Evolutionary conservation across 2,329 filamentous ascomycete genomes (phyloP), one percentile per base, ranked within the genome.

Genomic region (Bertia moriformis): DNA sequence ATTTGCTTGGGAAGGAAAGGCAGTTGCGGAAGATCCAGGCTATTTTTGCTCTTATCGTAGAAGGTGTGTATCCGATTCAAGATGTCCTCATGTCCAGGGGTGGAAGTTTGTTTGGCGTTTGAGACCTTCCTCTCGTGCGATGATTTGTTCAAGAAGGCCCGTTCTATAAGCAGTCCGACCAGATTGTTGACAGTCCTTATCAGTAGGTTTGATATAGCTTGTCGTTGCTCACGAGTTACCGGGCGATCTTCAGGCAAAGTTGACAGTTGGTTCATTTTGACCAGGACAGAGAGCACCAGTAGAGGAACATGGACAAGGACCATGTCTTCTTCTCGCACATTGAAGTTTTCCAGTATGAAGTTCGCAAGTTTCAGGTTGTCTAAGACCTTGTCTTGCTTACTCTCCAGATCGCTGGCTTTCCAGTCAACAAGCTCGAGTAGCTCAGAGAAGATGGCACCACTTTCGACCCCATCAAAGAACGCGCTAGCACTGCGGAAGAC

Each of bases 401-500:
- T 40, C 24, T 53, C 59, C 17, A 63, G 65, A 4, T 67, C 60
- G 2, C 65, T 63, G 39, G 78, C 61, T n/a, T 72, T 65, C 48
- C 76, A 67, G 1, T 68, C 67, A 42, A 91, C 63, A 32, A 91
- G 67, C 12, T 73, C 65, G 41, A 85, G 63, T 41, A 94, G 67
- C 52, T 93, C 85, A 37, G 81, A 78, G 66, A 93, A 98, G 37
- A 98, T 94, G 15, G 96, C 66, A 4, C 83, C 82, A 49, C 88
- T 93, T 58, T 98, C 91, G 29, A 96, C 89, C 4, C 89, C 89
- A 53, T 98, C 91, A 48, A 98, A 98, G 60, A 98, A 98, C 30
- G 91, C 81, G 52, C 83, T 93, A 4, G 89, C 91, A 53, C 89
- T 96, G 47, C 85, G 78, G 47, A 96, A 69, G 2, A 96, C 87